phyloP scores from a whole-genome alignment of 2,329 filamentous ascomycete genomes.

The Triangularia verruculosa region DNA sequence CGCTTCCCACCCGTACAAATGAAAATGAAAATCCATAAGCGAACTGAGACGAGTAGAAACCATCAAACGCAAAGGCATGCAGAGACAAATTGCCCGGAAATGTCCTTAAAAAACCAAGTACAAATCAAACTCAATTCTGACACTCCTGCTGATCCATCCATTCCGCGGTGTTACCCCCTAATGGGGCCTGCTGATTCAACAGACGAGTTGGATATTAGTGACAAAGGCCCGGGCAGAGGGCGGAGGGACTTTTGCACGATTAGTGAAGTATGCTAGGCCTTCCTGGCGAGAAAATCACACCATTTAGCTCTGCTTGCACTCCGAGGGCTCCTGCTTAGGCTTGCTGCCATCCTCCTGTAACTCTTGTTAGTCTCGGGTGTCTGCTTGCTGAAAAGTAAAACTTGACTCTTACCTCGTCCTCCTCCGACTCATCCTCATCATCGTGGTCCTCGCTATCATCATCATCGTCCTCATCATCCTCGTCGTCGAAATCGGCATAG shows the following conservation, averaged over 20 bases:
- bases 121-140: constrained; percentile 20
- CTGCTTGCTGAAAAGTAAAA: constrained; percentile 3
- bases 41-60: constrained; percentile 16
- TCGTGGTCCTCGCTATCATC: constrained; percentile 78
- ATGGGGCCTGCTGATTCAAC: constrained; percentile 11
- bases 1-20: constrained; percentile 12
- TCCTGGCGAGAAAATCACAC: constrained; percentile 1
- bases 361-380: constrained; percentile 14
- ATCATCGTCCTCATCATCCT: constrained; percentile 91
- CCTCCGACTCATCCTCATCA: constrained; percentile 70
- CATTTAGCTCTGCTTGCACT: constrained; percentile 90
- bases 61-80: constrained; percentile 22
- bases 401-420: constrained; percentile 63
- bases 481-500: constrained; percentile 84
- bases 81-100: constrained; percentile 22
- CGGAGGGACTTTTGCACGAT: constrained; percentile 12
- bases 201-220: constrained; percentile 14
- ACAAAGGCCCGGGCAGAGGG: constrained; percentile 13
- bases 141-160: constrained; percentile 16
- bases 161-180: constrained; percentile 12
- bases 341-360: constrained; percentile 77
- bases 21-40: constrained; percentile 17
- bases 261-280: constrained; percentile 16
- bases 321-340: constrained; percentile 89
- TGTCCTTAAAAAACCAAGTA: constrained; percentile 16